phyloP scores from a whole-genome alignment of 768 basidiomycete species.

The Mycena kentingensis region DNA sequence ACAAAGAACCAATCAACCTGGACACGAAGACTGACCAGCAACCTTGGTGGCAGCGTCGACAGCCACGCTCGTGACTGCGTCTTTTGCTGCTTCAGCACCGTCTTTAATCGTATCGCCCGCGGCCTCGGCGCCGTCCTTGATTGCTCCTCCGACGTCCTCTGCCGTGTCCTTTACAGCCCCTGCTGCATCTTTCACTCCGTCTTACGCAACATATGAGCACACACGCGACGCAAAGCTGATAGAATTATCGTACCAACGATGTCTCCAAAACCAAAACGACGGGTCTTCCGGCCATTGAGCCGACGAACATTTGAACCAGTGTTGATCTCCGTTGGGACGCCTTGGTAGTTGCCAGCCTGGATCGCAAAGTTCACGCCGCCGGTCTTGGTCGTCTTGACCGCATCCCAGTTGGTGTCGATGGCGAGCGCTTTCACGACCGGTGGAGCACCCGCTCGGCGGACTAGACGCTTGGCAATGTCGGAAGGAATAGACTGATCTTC shows the following conservation, averaged over 20 bases:
- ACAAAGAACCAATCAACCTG: neutral
- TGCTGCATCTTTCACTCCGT: neutral
- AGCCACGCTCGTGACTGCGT: neutral
- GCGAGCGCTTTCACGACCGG: constrained; percentile 15
- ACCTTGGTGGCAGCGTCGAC: neutral
- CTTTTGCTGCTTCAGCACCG: neutral
- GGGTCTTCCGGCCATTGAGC: no score
- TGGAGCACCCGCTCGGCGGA: constrained; percentile 14
- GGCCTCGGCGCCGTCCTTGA: neutral
- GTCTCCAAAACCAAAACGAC: no score
- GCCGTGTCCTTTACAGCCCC: neutral
- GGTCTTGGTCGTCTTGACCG: constrained; percentile 8
- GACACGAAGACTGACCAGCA: neutral
- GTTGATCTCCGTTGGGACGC: neutral
- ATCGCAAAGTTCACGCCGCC: constrained; percentile 16
- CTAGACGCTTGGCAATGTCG: constrained; percentile 1
- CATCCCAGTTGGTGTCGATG: constrained; percentile 17
- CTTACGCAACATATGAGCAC: no score
- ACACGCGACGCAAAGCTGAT: no score
- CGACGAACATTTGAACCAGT: no score
- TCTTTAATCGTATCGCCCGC: neutral
- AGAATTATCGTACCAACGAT: no score
- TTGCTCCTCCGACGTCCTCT: neutral
- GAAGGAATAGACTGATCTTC: constrained; percentile 17
- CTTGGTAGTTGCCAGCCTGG: constrained; percentile 10